Evolutionary conservation across 805 yeast species (phyloP), one percentile per base, ranked within the genome.

Genomic region (Saturnispora hagleri): DNA sequence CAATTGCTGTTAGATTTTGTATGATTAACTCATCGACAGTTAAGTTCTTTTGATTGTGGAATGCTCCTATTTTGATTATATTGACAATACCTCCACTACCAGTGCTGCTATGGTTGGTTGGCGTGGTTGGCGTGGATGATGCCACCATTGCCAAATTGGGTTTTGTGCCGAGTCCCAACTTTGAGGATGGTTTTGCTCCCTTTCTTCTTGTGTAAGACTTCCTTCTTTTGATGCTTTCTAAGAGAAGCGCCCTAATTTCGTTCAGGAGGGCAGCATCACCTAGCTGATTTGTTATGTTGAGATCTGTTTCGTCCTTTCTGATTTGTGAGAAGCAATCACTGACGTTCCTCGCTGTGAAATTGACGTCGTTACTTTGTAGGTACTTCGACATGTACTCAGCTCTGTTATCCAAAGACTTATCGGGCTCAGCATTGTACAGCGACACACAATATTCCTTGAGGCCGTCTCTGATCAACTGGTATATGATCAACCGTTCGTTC

Each of bases 121-220:
- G 46, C n/a, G 46, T 43, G n/a, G 53, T 36, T 40, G 43, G 43
- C 15, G 40, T 40, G 12, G 50, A 41, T 5, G 51, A 28, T 18
- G 48, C 42, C 13, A 46, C 22, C 31, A 35, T 22, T 17, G 40
- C 13, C 22, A 46, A 51, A 47, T n/a, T 13, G 55, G 27, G 54
- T 55, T 41, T 33, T 18, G 22, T 38, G 13, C 22, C 20, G 22
- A 18, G 15, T 18, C 42, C 42, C 22, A 38, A 10, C 24, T 38
- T 43, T 20, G 38, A 10, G 15, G 43, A n/a, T 13, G 45, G 44
- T n/a, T 47, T 53, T 3, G 43, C 38, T 36, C 49, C 58, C 49
- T 55, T 62, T 46, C 57, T 54, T 50, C 60, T 65, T 46, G 59
- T 63, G 50, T 62, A 65, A 10, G 56, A 47, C 49, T 63, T 65